Base-by-base conservation (phyloP, 2,329 filamentous ascomycete genomes). In the Byssochlamys sp. region DNA sequence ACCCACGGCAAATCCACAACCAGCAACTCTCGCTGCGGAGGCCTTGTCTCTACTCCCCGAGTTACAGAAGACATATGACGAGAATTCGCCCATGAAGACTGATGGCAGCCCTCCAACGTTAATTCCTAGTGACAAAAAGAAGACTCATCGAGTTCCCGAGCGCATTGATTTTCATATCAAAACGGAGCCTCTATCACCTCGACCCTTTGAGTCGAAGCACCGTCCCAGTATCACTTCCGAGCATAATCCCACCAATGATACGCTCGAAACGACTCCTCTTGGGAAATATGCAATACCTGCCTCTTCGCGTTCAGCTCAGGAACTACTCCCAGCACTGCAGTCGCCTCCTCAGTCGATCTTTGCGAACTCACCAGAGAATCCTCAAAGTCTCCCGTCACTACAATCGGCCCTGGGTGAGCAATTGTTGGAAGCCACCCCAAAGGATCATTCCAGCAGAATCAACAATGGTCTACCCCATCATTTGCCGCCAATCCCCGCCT, bases 321-420 rank as follows among this genome's bases (percentile, higher is more conserved):
- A 74, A 54, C 68, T 70, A 7, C 67, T 78, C 4, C 72, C 75
- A 24, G 71, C 71, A 9, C 66, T 77, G 50, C 69, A 74, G 39
- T 71, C 74, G 10, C 68, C 69, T n/a, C 66, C 70, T 27, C 68
- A 65, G 2, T 70, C 70, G 4, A 65, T 65, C 19, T 63, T 67
- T 9, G 64, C 63, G 28, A 67, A 65, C 52, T 71, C 73, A 2
- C 69, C 72, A 1, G 71, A 74, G 3, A 66, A 61, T 49, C 67
- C 61, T 39, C 71, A 71, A 62, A 73, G 62, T 52, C 63, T 79
- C 6, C 77, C 77, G 0, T 73, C 76, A 1, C 66, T 79, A 19
- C 66, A 69, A 35, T 71, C 71, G 6, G 67, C 74, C 25, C 64
- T 77, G n/a, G 66, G 67, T 25, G 63, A 61, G 6, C 53, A 59